A percentile compares a stretch with the other conserved stretches of the same genome.
Evolutionary conservation across 352 stramenopile species (phyloP).

Genomic region (Phytophthora niederhauseri): DNA sequence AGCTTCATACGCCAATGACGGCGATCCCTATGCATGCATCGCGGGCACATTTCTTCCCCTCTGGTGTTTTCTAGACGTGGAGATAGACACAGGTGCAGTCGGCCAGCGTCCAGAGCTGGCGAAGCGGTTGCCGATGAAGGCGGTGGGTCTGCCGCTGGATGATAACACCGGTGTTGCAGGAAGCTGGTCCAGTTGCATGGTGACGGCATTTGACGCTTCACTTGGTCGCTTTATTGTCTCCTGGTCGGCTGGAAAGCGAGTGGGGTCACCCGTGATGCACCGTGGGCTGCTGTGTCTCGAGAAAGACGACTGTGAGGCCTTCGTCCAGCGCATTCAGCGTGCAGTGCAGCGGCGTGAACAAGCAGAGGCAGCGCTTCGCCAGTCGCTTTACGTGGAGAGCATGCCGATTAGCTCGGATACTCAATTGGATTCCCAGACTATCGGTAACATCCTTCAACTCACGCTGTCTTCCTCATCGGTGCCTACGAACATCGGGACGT

Average conservation of each 20-base stretch:
- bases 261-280: conserved; percentile 71
- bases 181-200: conserved; percentile 80
- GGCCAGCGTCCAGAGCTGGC: conserved; percentile 23
- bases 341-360: conserved; percentile 55
- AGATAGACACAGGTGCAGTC: conserved; percentile 23
- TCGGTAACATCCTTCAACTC: conserved; percentile 76
- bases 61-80: conserved; percentile 77
- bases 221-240: conserved; percentile 69
- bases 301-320: conserved; percentile 50
- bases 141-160: conserved; percentile 67
- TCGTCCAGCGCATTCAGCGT: conserved; percentile 47
- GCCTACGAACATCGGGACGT: conserved; percentile 57
- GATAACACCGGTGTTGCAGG: conserved; percentile 55
- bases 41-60: conserved; percentile 63
- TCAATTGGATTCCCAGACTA: conserved; percentile 69
- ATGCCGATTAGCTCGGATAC: conserved; percentile 77
- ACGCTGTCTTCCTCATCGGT: conserved; percentile 66
- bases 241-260: conserved; percentile 75
- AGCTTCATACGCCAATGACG: conserved; percentile 15
- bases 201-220: conserved; percentile 64
- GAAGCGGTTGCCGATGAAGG: conserved; percentile 56
- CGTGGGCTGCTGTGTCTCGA: conserved; percentile 70
- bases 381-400: conserved; percentile 72
- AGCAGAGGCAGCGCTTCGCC: conserved; percentile 66
- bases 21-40: conserved; percentile 35